Evolutionary conservation across 192 early-diverging fungal species (phyloP), one percentile per base, ranked within the genome.

Genomic region (Globomyces pollinis-pini): DNA sequence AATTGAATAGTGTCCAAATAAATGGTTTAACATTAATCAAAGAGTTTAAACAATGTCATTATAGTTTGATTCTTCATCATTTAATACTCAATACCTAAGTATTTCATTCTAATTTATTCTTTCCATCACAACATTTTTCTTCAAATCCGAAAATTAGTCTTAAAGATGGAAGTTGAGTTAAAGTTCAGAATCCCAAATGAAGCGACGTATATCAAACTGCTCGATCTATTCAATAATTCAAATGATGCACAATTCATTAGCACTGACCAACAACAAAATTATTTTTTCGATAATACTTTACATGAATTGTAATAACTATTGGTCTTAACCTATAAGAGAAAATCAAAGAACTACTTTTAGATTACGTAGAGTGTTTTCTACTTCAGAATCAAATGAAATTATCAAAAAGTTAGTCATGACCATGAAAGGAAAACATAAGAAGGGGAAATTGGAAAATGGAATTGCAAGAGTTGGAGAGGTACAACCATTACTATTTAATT

Each of bases 161-260:
- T 26, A 51, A 51, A 26, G 18, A 57, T 57, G 55, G 55, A 57
- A 57, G 38, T 57, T 4, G 55, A 57, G 39, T 30, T 57, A 26
- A 57, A 57, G 38, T 33, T 31, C 38, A 39, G 31, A 57, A 20
- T 57, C 36, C n/a, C 29, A 12, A 26, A 39, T 11, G 7, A 39
- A n/a, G n/a, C n/a, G 8, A 18, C 23, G 21, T 57, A 29, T 21
- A n/a, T 15, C 1, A 39, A 57, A 20, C 21, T 16, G 36, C 11
- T 43, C 13, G 8, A 23, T 12, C 55, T 31, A 3, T 44, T 57
- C 35, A 39, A 39, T 44, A 16, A 34, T 9, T 20, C 39, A 13
- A 1, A 28, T 34, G 38, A 34, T 8, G 29, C 29, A 24, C 3
- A 54, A 34, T 24, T 36, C 7, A 29, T 26, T 15, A 26, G 32